These are phyloP conservation scores for Musa balbisiana DNA, from an alignment of 202 grass and related monocot species.

Conservation along the genomic window DNA sequence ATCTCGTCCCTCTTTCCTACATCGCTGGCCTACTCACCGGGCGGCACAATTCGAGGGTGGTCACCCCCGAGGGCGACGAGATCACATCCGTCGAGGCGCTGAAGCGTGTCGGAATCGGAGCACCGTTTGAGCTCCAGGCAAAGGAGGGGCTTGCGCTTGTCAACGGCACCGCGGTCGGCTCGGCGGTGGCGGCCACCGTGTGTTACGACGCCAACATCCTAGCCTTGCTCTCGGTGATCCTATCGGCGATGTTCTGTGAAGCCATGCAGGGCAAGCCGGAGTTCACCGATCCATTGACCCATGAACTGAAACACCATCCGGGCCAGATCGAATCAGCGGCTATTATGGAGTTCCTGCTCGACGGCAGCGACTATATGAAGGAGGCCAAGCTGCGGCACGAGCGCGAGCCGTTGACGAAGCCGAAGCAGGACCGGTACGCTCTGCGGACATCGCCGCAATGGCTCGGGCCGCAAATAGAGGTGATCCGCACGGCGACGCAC, in stretches of 20 bases:
- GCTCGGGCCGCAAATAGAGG: not conserved
- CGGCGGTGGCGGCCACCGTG: not conserved
- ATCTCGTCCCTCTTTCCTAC: not conserved
- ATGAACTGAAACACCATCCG: not conserved
- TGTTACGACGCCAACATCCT: not conserved
- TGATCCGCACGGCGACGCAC: not conserved
- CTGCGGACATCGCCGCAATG: too few relatives aligned
- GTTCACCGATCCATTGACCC: constrained; percentile 1
- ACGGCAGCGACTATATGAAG: not conserved
- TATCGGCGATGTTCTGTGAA: not conserved
- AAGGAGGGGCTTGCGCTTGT: constrained; percentile 5
- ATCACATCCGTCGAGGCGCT: not conserved
- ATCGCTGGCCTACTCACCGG: constrained; percentile 7
- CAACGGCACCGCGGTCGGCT: not conserved
- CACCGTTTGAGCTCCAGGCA: constrained; percentile 3
- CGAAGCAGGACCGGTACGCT: not conserved
- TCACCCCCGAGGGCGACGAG: not conserved
- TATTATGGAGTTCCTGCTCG: not conserved
- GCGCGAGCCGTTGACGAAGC: too few relatives aligned
- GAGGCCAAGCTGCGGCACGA: not conserved
- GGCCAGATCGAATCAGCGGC: not conserved
- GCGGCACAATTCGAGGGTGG: not conserved
- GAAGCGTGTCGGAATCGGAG: not conserved
- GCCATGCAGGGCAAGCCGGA: not conserved
- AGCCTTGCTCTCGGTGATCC: not conserved